A percentile compares a stretch with the other conserved stretches of the same genome.
Evolutionary conservation across 2,329 filamentous ascomycete genomes (phyloP).

Genomic region (Didymella lethalis): DNA sequence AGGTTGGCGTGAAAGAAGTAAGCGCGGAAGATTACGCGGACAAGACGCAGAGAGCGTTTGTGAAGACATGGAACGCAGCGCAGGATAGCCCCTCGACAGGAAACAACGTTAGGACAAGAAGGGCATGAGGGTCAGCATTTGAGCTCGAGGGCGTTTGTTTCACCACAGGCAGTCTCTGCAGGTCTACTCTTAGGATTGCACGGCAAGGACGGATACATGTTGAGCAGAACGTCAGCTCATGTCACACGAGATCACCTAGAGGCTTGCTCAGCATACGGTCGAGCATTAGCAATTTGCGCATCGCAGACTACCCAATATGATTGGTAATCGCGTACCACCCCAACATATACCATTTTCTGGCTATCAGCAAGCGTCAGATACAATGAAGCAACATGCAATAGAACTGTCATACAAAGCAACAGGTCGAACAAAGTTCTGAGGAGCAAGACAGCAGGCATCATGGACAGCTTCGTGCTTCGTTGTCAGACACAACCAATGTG

Average conservation of each 20-base stretch:
- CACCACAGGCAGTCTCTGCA: background rate
- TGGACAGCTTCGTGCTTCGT: background rate
- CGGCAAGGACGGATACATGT: background rate
- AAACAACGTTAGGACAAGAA: slow-evolving; percentile 11
- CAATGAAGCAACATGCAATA: background rate
- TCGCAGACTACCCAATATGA: background rate
- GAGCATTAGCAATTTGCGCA: background rate
- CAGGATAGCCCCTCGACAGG: slow-evolving; percentile 24
- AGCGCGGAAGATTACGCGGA: slow-evolving; percentile 76
- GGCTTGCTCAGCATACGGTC: background rate
- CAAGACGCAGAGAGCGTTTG: slow-evolving; percentile 68
- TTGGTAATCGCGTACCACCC: background rate
- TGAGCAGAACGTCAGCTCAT: background rate
- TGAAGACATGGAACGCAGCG: slow-evolving; percentile 59
- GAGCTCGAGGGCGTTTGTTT: background rate
- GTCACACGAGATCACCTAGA: background rate
- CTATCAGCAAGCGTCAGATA: background rate
- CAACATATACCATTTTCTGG: background rate
- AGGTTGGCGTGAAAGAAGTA: slow-evolving; percentile 74
- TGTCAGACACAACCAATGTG: background rate
- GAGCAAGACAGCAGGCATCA: background rate
- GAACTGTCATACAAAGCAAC: background rate
- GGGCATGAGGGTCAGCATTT: slow-evolving; percentile 4
- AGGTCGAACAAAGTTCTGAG: background rate
- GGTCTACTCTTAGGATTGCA: background rate